Evolutionary conservation across 2,329 filamentous ascomycete genomes (phyloP).

Genomic region (Paecilomyces dactylethromorphus): DNA sequence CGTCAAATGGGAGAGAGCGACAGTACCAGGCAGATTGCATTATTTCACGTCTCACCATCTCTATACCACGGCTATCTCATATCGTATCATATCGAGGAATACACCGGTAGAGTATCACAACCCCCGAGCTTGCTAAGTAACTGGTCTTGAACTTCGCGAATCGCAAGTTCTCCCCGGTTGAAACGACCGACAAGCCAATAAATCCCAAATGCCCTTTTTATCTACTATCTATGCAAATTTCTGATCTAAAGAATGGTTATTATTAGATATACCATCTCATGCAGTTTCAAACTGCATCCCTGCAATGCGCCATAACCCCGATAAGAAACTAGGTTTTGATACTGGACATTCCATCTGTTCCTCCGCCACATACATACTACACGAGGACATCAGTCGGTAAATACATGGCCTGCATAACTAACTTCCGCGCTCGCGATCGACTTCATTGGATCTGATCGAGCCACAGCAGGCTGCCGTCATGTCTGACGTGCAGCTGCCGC

Average conservation of each 20-base stretch:
- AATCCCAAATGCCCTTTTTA: background rate
- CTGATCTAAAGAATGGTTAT: background rate
- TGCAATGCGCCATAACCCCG: background rate
- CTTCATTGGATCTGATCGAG: background rate
- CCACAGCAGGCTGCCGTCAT: background rate
- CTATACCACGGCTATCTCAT: background rate
- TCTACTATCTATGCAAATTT: background rate
- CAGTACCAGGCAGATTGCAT: background rate
- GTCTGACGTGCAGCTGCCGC: background rate
- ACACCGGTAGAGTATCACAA: background rate
- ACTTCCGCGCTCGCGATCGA: background rate
- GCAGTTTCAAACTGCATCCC: background rate
- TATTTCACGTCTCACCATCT: background rate
- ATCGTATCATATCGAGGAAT: background rate
- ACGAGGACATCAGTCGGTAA: background rate
- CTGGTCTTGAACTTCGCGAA: too few species aligned
- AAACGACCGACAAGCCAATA: too few species aligned
- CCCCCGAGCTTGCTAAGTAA: too few species aligned
- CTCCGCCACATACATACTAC: background rate
- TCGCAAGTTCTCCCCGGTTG: too few species aligned
- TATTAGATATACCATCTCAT: background rate
- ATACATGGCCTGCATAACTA: background rate
- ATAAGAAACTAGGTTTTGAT: background rate
- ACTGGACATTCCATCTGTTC: background rate
- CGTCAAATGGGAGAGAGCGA: too few species aligned